Base-by-base conservation (phyloP, 345 rosid genomes). In the Linum lewisii region DNA sequence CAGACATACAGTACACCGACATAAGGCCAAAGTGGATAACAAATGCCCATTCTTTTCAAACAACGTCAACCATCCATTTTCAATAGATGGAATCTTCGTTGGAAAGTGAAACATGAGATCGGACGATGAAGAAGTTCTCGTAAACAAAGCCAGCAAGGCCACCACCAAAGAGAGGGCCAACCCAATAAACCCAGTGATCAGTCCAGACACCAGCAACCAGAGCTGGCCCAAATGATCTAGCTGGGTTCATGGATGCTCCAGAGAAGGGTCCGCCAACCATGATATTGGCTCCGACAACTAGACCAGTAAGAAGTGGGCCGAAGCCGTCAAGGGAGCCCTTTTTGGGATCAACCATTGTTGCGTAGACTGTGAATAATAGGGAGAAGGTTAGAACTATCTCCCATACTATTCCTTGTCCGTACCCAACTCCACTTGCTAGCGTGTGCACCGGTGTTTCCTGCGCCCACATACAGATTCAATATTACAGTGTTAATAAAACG, bases 221-320 rank as follows among this genome's bases (percentile, higher is more conserved):
- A 24, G 95, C 88, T 0, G 98, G 98, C 16, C 98, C 98, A 54
- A 88, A 91, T 2, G 98, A 84, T 23, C 98, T 62, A 2, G 96
- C 96, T 0, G 98, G 98, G 82, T 91, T 91, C 96, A 91, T 91
- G 0, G 98, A 86, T n/a, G 90, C 96, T 1, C 95, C 96, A 0
- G 98, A 88, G 78, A 88, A 91, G 34, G 91, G 58, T 1, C 94
- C 98, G 5, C 90, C 96, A 0, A 89, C 96, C 25, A 86, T 60
- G 64, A 84, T 79, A 66, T 84, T 84, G 49, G 95, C 89, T 29
- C 97, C 97, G 3, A 89, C 91, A 0, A 89, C 87, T 0, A 89
- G 71, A 66, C 97, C 97, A 14, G 84, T 76, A 2, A 89, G 79
- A 21, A 80, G 34, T 20, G 95, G 89, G 37, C 97, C 97, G 5